Conservation (phyloP, 1,284 basidiomycete species). For the Naganishia sp. region DNA sequence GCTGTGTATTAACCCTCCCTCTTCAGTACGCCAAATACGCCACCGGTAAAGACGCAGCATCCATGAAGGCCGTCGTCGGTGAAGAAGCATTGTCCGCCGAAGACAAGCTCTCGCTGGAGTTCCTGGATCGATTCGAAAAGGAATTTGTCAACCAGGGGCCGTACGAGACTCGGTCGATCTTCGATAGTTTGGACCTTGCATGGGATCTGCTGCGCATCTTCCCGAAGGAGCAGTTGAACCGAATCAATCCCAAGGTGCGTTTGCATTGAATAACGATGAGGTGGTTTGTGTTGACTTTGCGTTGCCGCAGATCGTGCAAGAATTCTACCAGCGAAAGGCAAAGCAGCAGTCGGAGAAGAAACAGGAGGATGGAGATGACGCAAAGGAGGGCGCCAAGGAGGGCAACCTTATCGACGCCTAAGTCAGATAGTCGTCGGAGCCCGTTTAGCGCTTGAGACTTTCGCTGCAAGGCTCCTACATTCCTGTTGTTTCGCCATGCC, state of each 20-base stretch:
- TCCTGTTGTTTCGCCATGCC: neutral
- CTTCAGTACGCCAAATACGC: conserved; percentile 91
- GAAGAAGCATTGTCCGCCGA: conserved; percentile 94
- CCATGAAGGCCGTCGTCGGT: conserved; percentile 99
- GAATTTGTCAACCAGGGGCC: conserved; percentile 95
- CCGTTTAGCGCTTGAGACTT: too few species aligned
- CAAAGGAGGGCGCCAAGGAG: conserved; percentile 53
- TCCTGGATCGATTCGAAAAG: conserved; percentile 89
- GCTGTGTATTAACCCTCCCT: neutral
- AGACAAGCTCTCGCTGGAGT: conserved; percentile 88
- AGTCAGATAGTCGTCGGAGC: neutral
- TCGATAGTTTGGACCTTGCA: conserved; percentile 94
- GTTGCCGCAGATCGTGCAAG: conserved; percentile 39
- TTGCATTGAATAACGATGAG: neutral
- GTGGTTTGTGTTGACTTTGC: neutral
- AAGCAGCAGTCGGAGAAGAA: conserved; percentile 68
- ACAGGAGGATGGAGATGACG: conserved; percentile 72
- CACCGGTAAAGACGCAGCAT: conserved; percentile 93
- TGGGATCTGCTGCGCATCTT: conserved; percentile 97
- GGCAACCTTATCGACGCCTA: conserved; percentile 33
- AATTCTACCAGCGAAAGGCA: conserved; percentile 57
- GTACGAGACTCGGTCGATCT: conserved; percentile 95
- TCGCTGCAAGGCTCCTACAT: too few species aligned
- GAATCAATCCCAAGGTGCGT: conserved; percentile 73
- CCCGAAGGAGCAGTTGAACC: conserved; percentile 97